A percentile compares a stretch with the other conserved stretches of the same genome.
phyloP scores from a whole-genome alignment of 2,329 filamentous ascomycete species.

The Pyricularia grisea region DNA sequence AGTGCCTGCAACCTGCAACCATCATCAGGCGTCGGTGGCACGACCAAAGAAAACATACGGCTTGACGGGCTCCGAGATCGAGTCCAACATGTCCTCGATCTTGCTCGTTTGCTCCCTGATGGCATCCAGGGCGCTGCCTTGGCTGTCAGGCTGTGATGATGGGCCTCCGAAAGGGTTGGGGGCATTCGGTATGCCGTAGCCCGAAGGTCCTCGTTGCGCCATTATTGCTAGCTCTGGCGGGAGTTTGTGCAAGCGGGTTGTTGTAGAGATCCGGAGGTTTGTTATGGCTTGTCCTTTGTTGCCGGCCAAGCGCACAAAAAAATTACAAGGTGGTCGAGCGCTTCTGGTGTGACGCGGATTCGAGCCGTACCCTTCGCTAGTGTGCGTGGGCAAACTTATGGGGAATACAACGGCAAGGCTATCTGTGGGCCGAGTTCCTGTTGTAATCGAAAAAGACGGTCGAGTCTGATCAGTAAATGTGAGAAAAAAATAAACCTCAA shows the following conservation, averaged over 20 bases:
- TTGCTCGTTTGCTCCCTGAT: conserved; percentile 95
- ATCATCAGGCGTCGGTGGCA: background rate
- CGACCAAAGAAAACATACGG: conserved; percentile 55
- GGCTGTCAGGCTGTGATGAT: conserved; percentile 44
- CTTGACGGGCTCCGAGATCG: conserved; percentile 80
- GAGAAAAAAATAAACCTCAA: background rate
- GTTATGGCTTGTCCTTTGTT: background rate
- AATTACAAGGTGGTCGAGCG: background rate
- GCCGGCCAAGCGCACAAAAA: background rate
- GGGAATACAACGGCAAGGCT: background rate
- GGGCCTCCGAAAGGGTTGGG: conserved; percentile 61
- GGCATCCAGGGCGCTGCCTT: conserved; percentile 73
- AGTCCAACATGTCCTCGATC: conserved; percentile 90
- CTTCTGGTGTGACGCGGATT: background rate
- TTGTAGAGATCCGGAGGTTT: background rate
- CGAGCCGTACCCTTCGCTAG: background rate
- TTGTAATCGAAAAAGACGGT: background rate
- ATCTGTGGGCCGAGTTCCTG: background rate
- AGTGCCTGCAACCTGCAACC: background rate
- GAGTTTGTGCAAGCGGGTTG: conserved; percentile 1
- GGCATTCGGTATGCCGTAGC: conserved; percentile 68
- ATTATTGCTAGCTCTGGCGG: conserved; percentile 16
- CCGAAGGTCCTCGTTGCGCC: conserved; percentile 56
- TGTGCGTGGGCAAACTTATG: background rate
- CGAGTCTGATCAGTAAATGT: background rate